Evolutionary conservation across 139 green algal species (phyloP), one percentile per base, ranked within the genome.

Genomic region (Edaphochlamys debaryana): DNA sequence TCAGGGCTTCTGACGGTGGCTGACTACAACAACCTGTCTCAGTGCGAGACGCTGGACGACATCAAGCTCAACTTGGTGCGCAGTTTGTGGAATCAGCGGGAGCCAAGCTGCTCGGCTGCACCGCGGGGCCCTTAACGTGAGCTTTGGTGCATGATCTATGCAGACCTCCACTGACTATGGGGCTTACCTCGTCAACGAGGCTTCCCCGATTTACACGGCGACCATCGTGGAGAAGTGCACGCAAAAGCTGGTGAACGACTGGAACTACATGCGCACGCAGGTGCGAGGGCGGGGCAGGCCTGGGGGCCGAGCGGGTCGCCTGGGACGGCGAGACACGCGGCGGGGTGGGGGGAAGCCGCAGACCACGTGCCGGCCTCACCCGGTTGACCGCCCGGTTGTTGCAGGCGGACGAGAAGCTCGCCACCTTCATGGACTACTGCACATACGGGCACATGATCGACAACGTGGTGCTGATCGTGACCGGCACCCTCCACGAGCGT

Each of bases 371-470:
- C n/a, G n/a, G n/a, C n/a, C n/a, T n/a, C n/a, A n/a, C n/a, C n/a
- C n/a, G n/a, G n/a, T n/a, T n/a, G n/a, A n/a, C n/a, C n/a, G n/a
- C n/a, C n/a, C n/a, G n/a, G n/a, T 29, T 17, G 19, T 6, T 72
- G 66, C 66, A 99, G 92, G 97, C 97, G 17, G 90, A 95, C 38
- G 94, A 97, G 82, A 94, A 91, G 0, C 85, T 99, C 34, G 93
- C 88, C 4, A 93, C 82, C 20, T 99, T 99, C 82, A 91, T 99
- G 79, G 97, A 99, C 83, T 99, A 98, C 86, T 98, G 97, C 90
- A 99, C 96, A 20, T 98, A 98, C 69, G 97, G 97, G 0, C 96
- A 99, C 90, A 99, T 99, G 98, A 99, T 99, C 69, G 98, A 99
- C 91, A 99, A 99, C 79, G 95, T 99, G 32, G 96, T 99, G 45